Base-by-base conservation (phyloP, 169 alveolate genomes). In the Theileria equi region DNA sequence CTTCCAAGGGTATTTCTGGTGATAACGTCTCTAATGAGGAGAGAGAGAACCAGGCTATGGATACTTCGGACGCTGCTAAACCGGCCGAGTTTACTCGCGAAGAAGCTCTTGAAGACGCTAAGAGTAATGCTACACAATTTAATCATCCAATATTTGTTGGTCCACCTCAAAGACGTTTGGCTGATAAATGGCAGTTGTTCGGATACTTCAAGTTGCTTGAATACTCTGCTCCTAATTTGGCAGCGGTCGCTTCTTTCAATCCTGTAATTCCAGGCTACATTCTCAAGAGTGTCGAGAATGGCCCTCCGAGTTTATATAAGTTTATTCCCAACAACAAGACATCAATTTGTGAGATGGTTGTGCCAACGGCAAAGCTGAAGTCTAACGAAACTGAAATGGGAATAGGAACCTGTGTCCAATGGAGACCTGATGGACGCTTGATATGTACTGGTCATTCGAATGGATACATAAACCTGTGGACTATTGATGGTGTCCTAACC, bases 141-240 rank as follows among this genome's bases (percentile, higher is more conserved):
- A 21, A 34, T 28, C 55, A 29, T 29, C 72, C 81, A 1, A 64
- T 72, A 19, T 72, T 43, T 17, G 76, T 72, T 29, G 83, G 83
- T 4, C 83, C 83, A 31, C 83, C 83, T 19, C 83, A 72, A 28
- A 60, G 83, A 23, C 38, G 83, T 11, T 62, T 72, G 28, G 54
- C 74, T 0, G 83, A 72, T 55, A 72, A 49, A 35, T 72, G 83
- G 83, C 83, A 61, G 35, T 50, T 72, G 38, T 38, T 32, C 60
- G 77, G 83, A 5, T 72, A 52, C 34, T 50, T 29, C 38, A 61
- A 58, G 23, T 45, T 62, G 35, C 11, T 70, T 31, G 81, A 70
- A 1, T 70, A 70, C 69, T 29, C 44, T 40, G 32, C 62, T 25
- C 28, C 38, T 17, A 50, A 45, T 17, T 13, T 65, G 0, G 55